phyloP scores from a whole-genome alignment of 352 stramenopile species.

The Pythium aristosporum region DNA sequence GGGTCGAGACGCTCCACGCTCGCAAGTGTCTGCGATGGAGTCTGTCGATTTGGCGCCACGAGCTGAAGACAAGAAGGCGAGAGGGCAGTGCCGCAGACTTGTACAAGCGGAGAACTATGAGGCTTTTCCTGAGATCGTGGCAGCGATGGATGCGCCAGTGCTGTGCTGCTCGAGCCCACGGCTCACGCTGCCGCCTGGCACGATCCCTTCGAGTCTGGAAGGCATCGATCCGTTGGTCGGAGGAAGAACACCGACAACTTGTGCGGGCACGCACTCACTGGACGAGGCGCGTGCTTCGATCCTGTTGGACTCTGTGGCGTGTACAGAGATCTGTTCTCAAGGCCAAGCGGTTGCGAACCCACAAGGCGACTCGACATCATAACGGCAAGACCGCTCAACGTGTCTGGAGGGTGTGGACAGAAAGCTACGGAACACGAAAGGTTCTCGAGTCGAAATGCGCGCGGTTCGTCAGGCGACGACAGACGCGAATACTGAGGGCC shows the following conservation, averaged over 20 bases:
- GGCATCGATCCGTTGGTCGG: neutral
- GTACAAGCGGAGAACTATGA: neutral
- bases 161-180: neutral
- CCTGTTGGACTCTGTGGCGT: conserved; percentile 2
- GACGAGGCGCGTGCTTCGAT: neutral
- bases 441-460: neutral
- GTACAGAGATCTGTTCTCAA: neutral
- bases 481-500: neutral
- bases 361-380: neutral
- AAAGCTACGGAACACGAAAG: neutral
- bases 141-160: neutral
- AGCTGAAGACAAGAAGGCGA: neutral
- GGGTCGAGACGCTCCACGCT: conserved; percentile 36
- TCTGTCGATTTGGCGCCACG: conserved; percentile 31
- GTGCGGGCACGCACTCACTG: neutral
- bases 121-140: neutral
- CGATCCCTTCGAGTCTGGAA: conserved; percentile 14
- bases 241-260: neutral
- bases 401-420: conserved; percentile 9
- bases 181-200: neutral
- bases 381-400: neutral
- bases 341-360: neutral
- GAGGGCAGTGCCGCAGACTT: neutral
- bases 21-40: conserved; percentile 23
- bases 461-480: conserved; percentile 1